Evolutionary conservation across 495 filamentous ascomycete species (phyloP), one percentile per base, ranked within the genome.

Genomic region (Penicillium canescens): DNA sequence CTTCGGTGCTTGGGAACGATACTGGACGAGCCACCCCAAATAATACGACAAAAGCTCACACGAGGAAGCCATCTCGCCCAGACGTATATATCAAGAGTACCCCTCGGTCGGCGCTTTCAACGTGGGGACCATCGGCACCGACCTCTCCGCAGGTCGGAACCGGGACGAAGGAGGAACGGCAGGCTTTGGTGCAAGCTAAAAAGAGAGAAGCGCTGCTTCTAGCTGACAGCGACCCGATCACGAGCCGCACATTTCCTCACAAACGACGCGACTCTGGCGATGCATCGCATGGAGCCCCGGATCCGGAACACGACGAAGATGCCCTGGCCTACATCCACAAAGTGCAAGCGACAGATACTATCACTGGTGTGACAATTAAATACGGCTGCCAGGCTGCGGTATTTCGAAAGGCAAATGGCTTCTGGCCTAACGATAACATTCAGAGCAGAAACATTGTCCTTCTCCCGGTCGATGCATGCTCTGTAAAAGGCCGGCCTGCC

Each of bases 371-470:
- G 16, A 88, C 90, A 23, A 90, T 98, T 39, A 88, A 84, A 55
- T 98, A 94, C 70, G 88, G 88, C 56, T 96, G 91, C 61, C 82
- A 86, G 53, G 79, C 88, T 41, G 84, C 88, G 24, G 77, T 89
- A 0, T 88, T 98, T 52, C 75, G 88, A 21, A 92, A 91, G 65
- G 88, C 90, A 23, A 98, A 98, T 63, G 84, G 93, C 14, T 82
- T 98, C 59, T 98, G 94, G 94, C 89, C 90, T 7, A 90, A 90
- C 53, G 95, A 97, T 65, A 87, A 82, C 50, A 87, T 96, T 34
- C 92, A 96, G 65, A 81, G 83, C 46, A 84, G 91, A 37, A 90
- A 90, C 58, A 85, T 81, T 16, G 78, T 98, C 13, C 76, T 96
- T 8, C 69, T 98, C 24, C 94, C 94, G 3, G 91, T 98, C 11